These are phyloP conservation scores for Globisporangium alternatum DNA, from an alignment of 352 stramenopile species.

Conservation along the genomic window DNA sequence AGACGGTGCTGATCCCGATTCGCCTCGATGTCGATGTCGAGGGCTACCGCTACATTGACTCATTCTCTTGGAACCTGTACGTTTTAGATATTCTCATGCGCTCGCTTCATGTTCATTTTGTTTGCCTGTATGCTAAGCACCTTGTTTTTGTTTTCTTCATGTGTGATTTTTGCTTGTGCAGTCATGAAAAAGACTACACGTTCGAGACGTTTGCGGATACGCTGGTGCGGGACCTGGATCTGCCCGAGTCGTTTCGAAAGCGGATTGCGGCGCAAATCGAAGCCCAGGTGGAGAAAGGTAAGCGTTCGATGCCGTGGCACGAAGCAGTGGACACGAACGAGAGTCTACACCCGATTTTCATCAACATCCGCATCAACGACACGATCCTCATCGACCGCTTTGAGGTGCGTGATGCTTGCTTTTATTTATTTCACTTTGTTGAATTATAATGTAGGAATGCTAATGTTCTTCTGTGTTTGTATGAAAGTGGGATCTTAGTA, in stretches of 20 bases:
- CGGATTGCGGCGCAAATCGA: conserved; percentile 61
- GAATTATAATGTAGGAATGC: background rate
- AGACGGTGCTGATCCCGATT: conserved; percentile 63
- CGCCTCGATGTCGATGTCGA: conserved; percentile 76
- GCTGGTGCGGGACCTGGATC: conserved; percentile 63
- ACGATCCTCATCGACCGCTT: conserved; percentile 81
- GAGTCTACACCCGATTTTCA: conserved; percentile 75
- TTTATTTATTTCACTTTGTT: background rate
- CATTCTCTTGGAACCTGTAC: conserved; percentile 77
- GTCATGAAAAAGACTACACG: conserved; percentile 70
- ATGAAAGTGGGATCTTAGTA: conserved; percentile 63
- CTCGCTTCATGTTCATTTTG: background rate
- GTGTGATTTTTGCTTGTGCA: conserved; percentile 11
- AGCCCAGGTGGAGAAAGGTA: conserved; percentile 65
- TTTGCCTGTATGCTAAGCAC: background rate
- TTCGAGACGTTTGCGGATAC: conserved; percentile 72
- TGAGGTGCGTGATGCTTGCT: conserved; percentile 29
- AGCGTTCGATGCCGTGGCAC: conserved; percentile 51
- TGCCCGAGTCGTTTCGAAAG: conserved; percentile 73
- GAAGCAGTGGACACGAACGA: conserved; percentile 42
- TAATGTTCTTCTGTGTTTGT: background rate
- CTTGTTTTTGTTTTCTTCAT: background rate
- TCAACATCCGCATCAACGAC: conserved; percentile 81
- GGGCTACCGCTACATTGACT: conserved; percentile 81
- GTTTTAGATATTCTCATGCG: conserved; percentile 4